A percentile compares a stretch with the other conserved stretches of the same genome.
Conservation (phyloP, 192 early-diverging fungal genomes). For the Coemansia sp. region DNA sequence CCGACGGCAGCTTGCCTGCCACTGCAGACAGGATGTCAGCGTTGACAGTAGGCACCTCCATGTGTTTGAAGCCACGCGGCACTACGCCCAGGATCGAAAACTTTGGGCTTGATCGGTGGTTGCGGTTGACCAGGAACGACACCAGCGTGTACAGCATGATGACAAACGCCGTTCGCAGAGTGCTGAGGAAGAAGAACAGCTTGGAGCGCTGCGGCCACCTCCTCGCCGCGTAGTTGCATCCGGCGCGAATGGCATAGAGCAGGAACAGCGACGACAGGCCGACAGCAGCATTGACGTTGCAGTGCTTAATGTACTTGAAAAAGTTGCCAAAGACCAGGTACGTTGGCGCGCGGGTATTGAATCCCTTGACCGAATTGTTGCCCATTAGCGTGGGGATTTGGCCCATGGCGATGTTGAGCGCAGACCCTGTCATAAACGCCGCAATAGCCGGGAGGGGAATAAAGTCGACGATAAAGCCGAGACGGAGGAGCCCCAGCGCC, state of each 20-base stretch:
- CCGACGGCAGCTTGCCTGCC: conserved; percentile 57
- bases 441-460: conserved; percentile 79
- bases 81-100: conserved; percentile 68
- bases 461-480: conserved; percentile 86
- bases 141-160: conserved; percentile 71
- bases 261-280: conserved; percentile 51
- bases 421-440: conserved; percentile 85
- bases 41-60: conserved; percentile 57
- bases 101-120: conserved; percentile 46
- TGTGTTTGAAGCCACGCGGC: conserved; percentile 69
- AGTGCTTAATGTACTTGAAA: conserved; percentile 51
- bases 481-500: conserved; percentile 70
- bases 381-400: conserved; percentile 81
- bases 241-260: conserved; percentile 45
- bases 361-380: conserved; percentile 59
- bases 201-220: conserved; percentile 52
- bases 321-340: conserved; percentile 78
- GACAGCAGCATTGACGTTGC: conserved; percentile 47
- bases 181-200: conserved; percentile 63
- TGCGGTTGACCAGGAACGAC: conserved; percentile 64
- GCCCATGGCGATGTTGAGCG: conserved; percentile 72
- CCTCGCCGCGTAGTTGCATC: conserved; percentile 26
- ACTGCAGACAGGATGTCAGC: conserved; percentile 53
- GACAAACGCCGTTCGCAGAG: conserved; percentile 72
- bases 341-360: conserved; percentile 65